These are phyloP conservation scores for Rhizomucor miehei DNA, from an alignment of 371 early-diverging fungal species.

Conservation along the genomic window DNA sequence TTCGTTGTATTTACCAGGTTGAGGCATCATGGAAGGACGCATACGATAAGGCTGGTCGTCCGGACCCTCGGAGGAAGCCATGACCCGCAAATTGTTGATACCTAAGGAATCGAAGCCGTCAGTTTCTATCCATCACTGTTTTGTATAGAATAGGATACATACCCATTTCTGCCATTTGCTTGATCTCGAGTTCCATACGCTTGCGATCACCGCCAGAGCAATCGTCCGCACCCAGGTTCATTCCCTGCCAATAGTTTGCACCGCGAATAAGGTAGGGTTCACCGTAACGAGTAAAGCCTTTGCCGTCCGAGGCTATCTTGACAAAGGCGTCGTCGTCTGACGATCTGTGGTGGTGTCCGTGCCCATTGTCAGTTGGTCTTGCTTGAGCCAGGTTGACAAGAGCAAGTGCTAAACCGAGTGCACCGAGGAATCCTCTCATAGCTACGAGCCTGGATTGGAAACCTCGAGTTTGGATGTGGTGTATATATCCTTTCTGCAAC, in stretches of 20 bases:
- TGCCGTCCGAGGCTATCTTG: slow-evolving; percentile 13
- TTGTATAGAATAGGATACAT: too few relatives aligned
- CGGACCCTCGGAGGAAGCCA: slow-evolving; percentile 66
- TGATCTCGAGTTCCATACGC: slow-evolving; percentile 51
- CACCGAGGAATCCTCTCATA: too few relatives aligned
- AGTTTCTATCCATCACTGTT: too few relatives aligned
- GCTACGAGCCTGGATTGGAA: too few relatives aligned
- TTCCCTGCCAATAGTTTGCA: slow-evolving; percentile 76
- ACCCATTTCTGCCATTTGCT: slow-evolving; percentile 40
- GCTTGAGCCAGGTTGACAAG: too few relatives aligned
- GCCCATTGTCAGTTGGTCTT: too few relatives aligned
- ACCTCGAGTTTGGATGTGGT: too few relatives aligned
- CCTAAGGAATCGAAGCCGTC: too few relatives aligned
- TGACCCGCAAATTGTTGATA: slow-evolving; percentile 62
- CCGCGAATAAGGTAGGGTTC: slow-evolving; percentile 40
- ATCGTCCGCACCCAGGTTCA: slow-evolving; percentile 54
- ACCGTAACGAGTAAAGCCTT: slow-evolving; percentile 23
- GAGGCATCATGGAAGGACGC: slow-evolving; percentile 56
- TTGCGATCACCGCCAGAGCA: slow-evolving; percentile 44
- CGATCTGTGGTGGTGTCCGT: too few relatives aligned
- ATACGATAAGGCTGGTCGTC: slow-evolving; percentile 59
- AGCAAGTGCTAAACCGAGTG: too few relatives aligned
- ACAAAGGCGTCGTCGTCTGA: slow-evolving; percentile 15
- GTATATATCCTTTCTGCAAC: too few relatives aligned
- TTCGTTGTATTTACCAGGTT: slow-evolving; percentile 54